These are phyloP conservation scores for Brassica nigra DNA, from an alignment of 345 rosid species.

Conservation along the genomic window DNA sequence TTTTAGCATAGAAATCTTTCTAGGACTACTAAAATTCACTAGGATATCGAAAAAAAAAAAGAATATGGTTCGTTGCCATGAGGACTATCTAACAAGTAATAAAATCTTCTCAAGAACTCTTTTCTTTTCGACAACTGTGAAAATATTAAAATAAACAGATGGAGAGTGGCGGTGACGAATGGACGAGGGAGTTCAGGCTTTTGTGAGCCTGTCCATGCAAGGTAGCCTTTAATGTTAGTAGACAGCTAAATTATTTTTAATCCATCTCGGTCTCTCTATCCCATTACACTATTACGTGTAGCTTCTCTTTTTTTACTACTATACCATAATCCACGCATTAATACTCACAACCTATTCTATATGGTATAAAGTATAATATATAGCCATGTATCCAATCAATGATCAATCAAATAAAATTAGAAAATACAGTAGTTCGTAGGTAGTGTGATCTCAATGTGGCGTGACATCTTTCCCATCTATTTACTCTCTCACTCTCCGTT, in stretches of 20 bases:
- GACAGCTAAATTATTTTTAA: neutral
- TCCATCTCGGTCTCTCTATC: slow-evolving; percentile 5
- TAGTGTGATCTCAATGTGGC: slow-evolving; percentile 19
- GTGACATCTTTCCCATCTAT: slow-evolving; percentile 3
- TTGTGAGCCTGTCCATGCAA: slow-evolving; percentile 22
- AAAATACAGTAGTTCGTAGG: neutral
- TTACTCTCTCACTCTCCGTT: neutral
- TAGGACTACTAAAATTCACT: too few relatives aligned
- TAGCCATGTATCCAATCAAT: slow-evolving; percentile 1
- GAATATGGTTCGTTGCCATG: neutral
- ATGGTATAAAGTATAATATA: neutral
- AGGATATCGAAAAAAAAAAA: too few relatives aligned
- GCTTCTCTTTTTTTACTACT: neutral
- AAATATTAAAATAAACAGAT: neutral
- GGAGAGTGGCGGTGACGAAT: neutral
- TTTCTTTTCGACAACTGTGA: neutral
- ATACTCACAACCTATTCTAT: neutral
- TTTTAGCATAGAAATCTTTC: too few relatives aligned
- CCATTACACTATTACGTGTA: slow-evolving; percentile 14
- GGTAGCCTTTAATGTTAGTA: neutral
- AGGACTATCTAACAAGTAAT: neutral
- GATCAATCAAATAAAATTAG: neutral
- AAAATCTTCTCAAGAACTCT: neutral
- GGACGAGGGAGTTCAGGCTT: neutral
- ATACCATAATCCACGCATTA: neutral